These are phyloP conservation scores for Penicillium aurantiogriseum DNA, from an alignment of 2,329 filamentous ascomycete species.

Conservation along the genomic window DNA sequence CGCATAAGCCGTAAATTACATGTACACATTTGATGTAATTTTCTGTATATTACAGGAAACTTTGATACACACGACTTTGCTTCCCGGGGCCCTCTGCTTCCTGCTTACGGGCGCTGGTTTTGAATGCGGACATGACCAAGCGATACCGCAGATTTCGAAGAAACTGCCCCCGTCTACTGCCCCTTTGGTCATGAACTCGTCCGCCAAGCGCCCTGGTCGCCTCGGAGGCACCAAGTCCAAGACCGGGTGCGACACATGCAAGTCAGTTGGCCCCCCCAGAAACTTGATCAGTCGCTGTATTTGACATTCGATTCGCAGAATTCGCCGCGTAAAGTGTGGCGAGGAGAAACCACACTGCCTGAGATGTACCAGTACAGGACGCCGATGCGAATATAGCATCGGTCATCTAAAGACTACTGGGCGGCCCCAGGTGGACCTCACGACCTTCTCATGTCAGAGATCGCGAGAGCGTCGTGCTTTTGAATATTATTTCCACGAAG, in stretches of 20 bases:
- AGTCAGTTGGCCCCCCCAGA: slow-evolving; percentile 11
- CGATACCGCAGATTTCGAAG: background rate
- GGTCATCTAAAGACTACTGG: background rate
- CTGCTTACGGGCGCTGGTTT: background rate
- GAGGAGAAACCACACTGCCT: slow-evolving; percentile 21
- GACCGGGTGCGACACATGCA: slow-evolving; percentile 25
- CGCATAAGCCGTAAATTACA: too few species aligned
- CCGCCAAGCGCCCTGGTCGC: slow-evolving; percentile 4
- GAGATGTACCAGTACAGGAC: slow-evolving; percentile 19
- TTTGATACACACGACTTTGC: background rate
- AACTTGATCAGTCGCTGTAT: background rate
- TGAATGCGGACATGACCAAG: background rate
- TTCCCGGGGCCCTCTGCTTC: background rate
- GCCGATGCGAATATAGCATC: slow-evolving; percentile 15
- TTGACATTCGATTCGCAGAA: background rate
- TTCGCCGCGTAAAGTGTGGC: slow-evolving; percentile 16
- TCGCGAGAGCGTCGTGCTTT: slow-evolving; percentile 29
- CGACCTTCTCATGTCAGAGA: background rate
- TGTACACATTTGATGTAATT: background rate
- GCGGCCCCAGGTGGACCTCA: background rate
- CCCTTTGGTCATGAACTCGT: background rate
- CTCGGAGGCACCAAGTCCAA: slow-evolving; percentile 21
- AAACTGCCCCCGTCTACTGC: background rate
- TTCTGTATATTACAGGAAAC: background rate
- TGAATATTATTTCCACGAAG: slow-evolving; percentile 28